Percentiles rank a stretch among this genome's conserved stretches.
Evolutionary conservation across 1,284 basidiomycete species (phyloP).

Genomic region (Mycena citricolor): DNA sequence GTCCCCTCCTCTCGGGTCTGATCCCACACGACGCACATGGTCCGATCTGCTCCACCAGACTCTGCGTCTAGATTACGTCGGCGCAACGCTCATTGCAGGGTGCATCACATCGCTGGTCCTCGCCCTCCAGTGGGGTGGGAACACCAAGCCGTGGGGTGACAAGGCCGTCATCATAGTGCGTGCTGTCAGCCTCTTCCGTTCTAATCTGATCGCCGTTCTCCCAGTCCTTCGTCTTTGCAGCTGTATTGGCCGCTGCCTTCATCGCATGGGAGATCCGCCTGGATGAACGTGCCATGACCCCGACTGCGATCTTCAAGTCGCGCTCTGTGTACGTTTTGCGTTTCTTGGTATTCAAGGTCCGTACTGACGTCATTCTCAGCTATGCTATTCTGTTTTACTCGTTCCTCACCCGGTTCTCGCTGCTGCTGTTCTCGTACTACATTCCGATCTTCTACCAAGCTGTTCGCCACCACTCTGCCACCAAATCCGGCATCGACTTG

Average conservation of each 20-base stretch:
- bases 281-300: slow-evolving; percentile 17
- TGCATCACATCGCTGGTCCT: slow-evolving; percentile 18
- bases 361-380: not conserved
- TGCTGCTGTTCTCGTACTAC: slow-evolving; percentile 21
- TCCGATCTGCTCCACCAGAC: slow-evolving; percentile 9
- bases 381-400: slow-evolving; percentile 14
- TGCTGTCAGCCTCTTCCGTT: not conserved
- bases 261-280: slow-evolving; percentile 7
- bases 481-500: slow-evolving; percentile 44
- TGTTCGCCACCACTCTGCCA: slow-evolving; percentile 34
- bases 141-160: slow-evolving; percentile 18
- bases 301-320: slow-evolving; percentile 18
- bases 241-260: not conserved
- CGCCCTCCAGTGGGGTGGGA: slow-evolving; percentile 22
- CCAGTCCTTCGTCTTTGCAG: slow-evolving; percentile 4
- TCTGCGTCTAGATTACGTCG: slow-evolving; percentile 16
- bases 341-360: not conserved
- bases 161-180: slow-evolving; percentile 13
- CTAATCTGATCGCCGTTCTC: not conserved
- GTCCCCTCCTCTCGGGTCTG: slow-evolving; percentile 16
- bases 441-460: slow-evolving; percentile 33
- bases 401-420: slow-evolving; percentile 19
- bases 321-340: slow-evolving; percentile 9
- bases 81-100: slow-evolving; percentile 15
- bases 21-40: slow-evolving; percentile 13